Conservation (phyloP, 2,329 filamentous ascomycete species). For the Pseudocercospora vitis region DNA sequence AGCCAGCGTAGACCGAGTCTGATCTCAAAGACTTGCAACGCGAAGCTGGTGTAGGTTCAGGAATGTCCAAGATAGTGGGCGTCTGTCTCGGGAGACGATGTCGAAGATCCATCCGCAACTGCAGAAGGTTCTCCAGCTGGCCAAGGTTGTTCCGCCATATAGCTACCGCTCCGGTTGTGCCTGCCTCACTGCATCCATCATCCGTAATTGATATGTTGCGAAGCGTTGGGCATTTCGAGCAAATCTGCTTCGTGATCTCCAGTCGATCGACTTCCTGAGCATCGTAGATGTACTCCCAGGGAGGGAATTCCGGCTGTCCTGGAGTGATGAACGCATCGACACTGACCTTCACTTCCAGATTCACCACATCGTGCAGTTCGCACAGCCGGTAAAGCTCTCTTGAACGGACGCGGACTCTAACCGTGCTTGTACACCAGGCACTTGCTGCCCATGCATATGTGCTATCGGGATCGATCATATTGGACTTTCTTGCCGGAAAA, state of each 20-base stretch:
- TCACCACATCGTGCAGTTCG: neutral
- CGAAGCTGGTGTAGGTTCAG: neutral
- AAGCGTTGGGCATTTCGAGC: neutral
- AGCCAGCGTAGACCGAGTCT: neutral
- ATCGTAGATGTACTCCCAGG: neutral
- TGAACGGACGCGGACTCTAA: neutral
- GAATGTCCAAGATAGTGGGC: neutral
- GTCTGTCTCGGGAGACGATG: neutral
- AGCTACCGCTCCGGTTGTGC: neutral
- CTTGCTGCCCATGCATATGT: neutral
- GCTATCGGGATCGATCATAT: neutral
- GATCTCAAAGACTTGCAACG: neutral
- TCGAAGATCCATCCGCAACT: conserved; percentile 5
- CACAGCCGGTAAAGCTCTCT: neutral
- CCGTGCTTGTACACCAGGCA: no score
- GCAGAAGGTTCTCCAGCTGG: neutral
- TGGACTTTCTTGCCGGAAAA: no score
- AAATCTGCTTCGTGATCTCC: neutral
- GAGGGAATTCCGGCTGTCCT: neutral
- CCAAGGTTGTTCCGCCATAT: neutral
- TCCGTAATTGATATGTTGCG: neutral
- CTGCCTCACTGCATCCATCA: neutral
- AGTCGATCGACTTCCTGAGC: neutral
- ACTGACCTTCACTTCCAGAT: neutral
- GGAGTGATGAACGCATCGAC: neutral